Conservation (phyloP, 2,329 filamentous ascomycete species). For the Thelonectria olida region DNA sequence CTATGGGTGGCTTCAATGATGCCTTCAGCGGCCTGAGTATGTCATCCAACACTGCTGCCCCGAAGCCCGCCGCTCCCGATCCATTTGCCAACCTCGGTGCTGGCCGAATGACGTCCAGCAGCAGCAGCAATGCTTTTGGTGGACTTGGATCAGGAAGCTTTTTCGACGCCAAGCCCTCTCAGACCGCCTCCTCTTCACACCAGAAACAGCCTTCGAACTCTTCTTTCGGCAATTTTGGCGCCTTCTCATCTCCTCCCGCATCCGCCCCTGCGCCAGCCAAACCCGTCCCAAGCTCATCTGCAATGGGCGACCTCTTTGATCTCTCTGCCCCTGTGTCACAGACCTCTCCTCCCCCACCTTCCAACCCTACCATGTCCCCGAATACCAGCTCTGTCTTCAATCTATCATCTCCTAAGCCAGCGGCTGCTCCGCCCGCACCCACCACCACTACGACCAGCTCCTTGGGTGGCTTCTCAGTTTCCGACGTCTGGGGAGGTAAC, state of each 20-base stretch:
- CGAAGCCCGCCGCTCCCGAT: conserved; percentile 55
- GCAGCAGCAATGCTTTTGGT: conserved; percentile 55
- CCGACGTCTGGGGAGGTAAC: conserved; percentile 87
- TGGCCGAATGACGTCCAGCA: conserved; percentile 48
- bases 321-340: conserved; percentile 66
- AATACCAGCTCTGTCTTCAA: conserved; percentile 79
- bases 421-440: conserved; percentile 53
- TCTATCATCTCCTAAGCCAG: conserved; percentile 66
- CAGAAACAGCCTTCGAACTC: conserved; percentile 64
- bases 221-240: conserved; percentile 74
- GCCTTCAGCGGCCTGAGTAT: conserved; percentile 68
- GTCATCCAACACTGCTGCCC: conserved; percentile 45
- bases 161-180: conserved; percentile 79
- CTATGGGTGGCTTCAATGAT: conserved; percentile 76
- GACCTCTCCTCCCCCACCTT: conserved; percentile 53
- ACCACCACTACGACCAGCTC: conserved; percentile 43
- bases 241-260: conserved; percentile 59
- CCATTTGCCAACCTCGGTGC: conserved; percentile 71
- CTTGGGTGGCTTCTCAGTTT: conserved; percentile 54
- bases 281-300: conserved; percentile 60
- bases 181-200: conserved; percentile 59
- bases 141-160: conserved; percentile 79
- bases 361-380: conserved; percentile 51
- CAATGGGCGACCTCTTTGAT: conserved; percentile 84
- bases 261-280: conserved; percentile 49